Conservation (phyloP, 805 yeast genomes). For the Candida ovalis region DNA sequence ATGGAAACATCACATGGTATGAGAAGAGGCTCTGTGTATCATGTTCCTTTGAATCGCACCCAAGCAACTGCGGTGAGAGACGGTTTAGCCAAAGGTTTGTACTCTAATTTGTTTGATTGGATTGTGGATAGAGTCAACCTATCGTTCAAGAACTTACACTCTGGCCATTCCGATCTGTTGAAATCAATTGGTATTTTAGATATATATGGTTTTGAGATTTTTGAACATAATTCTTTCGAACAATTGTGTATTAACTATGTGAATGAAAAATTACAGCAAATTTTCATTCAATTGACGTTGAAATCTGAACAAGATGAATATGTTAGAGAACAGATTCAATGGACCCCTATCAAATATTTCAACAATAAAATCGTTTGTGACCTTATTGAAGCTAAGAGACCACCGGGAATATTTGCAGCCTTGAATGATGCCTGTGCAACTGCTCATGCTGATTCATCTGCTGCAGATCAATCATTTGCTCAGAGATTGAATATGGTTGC, state of each 20-base stretch:
- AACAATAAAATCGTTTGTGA: conserved; percentile 97
- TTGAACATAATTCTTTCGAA: conserved; percentile 91
- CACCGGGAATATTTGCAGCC: conserved; percentile 96
- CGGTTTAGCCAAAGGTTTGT: conserved; percentile 91
- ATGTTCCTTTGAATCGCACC: conserved; percentile 84
- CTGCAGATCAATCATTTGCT: conserved; percentile 95
- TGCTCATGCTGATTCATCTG: conserved; percentile 95
- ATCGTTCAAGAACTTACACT: conserved; percentile 49
- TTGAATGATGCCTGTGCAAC: conserved; percentile 96
- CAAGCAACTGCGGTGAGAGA: conserved; percentile 96
- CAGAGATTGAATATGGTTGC: conserved; percentile 85
- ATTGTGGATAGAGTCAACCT: conserved; percentile 86
- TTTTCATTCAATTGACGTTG: conserved; percentile 90
- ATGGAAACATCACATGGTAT: conserved; percentile 89
- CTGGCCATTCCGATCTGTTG: not conserved
- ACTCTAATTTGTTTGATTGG: conserved; percentile 93
- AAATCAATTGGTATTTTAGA: conserved; percentile 91
- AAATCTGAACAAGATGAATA: conserved; percentile 98
- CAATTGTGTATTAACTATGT: conserved; percentile 95
- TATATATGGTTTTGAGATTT: conserved; percentile 95
- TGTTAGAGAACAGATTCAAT: conserved; percentile 87
- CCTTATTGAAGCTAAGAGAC: conserved; percentile 86
- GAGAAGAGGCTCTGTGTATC: conserved; percentile 88
- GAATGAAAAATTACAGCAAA: conserved; percentile 93
- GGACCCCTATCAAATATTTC: conserved; percentile 97